Evolutionary conservation across 768 basidiomycete genomes (phyloP), one percentile per base, ranked within the genome.

Genomic region (Polyporus arcularius): DNA sequence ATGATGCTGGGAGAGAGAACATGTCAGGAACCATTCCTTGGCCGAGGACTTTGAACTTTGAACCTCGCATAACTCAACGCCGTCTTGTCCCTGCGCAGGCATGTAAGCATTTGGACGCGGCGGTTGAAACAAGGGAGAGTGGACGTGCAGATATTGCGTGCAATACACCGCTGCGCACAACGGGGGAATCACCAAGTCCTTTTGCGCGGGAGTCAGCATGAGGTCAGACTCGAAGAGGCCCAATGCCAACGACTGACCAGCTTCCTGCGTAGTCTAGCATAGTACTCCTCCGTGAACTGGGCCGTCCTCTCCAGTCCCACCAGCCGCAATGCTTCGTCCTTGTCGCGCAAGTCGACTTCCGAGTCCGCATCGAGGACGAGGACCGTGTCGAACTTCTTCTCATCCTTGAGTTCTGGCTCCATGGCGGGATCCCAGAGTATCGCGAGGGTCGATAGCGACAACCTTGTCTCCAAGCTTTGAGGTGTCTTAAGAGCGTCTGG

Each of bases 41-140:
- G 18, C 21, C 18, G n/a, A 15, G 39, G 14, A 41, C 10, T 5
- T 32, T 14, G 46, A 31, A 14, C 4, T 8, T 18, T 21, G 40
- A 60, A 81, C 85, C 84, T 86, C 12, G 87, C 86, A 76, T 88
- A 88, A 67, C 86, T 87, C 51, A 88, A 67, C 5, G 85, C 82
- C 7, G 86, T 87, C 75, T 89, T 90, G 71, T 89, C 88, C 56
- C 86, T 86, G 58, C 5, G 14, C 12, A 28, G 5, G 1, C 14
- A 16, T 41, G 38, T 41, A 4, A 57, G 26, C 46, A 53, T 38
- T 43, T 4, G 9, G 12, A 35, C 30, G 28, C 15, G 26, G 40
- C 18, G 35, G 11, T 15, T 3, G 18, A 18, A 57, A n/a, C 32
- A 38, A 35, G 12, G 18, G 11, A 18, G 8, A 14, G 1, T 16